Evolutionary conservation across 2,329 filamentous ascomycete species (phyloP).

Genomic region (Neurospora sp.): DNA sequence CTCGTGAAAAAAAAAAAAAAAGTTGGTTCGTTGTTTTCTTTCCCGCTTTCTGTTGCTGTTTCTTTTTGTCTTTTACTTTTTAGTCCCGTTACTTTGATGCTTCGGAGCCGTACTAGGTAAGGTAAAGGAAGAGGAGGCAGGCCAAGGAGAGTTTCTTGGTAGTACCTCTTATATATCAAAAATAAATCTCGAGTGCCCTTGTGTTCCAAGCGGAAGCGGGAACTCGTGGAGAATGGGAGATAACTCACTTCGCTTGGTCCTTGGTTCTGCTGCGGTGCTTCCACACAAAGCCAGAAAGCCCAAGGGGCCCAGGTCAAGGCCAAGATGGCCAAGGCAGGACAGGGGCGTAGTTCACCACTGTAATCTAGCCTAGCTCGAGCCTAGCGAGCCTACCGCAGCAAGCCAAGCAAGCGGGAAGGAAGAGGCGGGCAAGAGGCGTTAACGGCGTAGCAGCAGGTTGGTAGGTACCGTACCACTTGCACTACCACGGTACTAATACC

Average conservation of each 20-base stretch:
- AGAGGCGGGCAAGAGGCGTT: neutral
- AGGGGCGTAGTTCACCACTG: neutral
- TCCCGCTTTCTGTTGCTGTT: neutral
- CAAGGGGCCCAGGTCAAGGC: neutral
- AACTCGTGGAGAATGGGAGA: neutral
- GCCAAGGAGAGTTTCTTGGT: neutral
- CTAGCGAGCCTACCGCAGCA: neutral
- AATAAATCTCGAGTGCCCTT: neutral
- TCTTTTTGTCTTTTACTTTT: neutral
- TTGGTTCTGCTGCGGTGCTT: neutral
- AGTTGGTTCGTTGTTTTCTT: neutral
- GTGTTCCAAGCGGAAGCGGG: neutral
- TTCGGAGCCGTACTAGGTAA: neutral
- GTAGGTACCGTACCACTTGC: neutral
- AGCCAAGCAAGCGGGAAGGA: neutral
- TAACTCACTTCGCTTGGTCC: neutral
- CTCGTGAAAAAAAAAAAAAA: neutral
- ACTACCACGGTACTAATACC: neutral
- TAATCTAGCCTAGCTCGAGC: neutral
- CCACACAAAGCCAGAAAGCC: neutral
- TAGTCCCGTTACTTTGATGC: neutral
- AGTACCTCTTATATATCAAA: neutral
- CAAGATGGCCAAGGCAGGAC: neutral
- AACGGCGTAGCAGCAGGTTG: neutral
- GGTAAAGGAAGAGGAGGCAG: neutral